Evolutionary conservation across 805 yeast species (phyloP).

Genomic region (Diddensiella caesifluorescens): DNA sequence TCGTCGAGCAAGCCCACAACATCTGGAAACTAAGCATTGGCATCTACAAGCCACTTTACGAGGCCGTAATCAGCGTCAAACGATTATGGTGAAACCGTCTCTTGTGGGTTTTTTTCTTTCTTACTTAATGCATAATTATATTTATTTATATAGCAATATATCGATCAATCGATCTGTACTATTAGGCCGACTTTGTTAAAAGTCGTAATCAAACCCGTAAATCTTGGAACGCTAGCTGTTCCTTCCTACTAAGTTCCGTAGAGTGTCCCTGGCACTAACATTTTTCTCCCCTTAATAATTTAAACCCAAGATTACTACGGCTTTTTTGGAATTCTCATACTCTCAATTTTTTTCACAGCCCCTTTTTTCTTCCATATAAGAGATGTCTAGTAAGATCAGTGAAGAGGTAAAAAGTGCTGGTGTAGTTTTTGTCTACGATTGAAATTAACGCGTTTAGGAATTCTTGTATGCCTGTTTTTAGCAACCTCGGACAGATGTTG

Average conservation of each 20-base stretch:
- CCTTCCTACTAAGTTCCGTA: no score
- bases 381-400: constrained; percentile 8
- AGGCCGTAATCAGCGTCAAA: constrained; percentile 8
- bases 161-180: no score
- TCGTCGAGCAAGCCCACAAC: constrained; percentile 10
- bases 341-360: no score
- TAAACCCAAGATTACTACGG: no score
- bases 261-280: no score
- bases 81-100: constrained; percentile 10
- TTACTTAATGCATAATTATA: constrained; percentile 2
- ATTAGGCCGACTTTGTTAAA: no score
- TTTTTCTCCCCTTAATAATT: no score
- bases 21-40: constrained; percentile 20
- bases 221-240: no score
- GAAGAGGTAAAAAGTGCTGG: constrained; percentile 11
- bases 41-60: constrained; percentile 22
- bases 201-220: no score
- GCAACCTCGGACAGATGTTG: neutral
- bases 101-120: neutral
- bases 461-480: constrained; percentile 11
- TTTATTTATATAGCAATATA: constrained; percentile 4
- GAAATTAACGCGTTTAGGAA: constrained; percentile 9
- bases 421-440: neutral
- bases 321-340: no score
- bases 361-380: no score